phyloP scores from a whole-genome alignment of 139 green algal species.

The Monoraphidium neglectum region DNA sequence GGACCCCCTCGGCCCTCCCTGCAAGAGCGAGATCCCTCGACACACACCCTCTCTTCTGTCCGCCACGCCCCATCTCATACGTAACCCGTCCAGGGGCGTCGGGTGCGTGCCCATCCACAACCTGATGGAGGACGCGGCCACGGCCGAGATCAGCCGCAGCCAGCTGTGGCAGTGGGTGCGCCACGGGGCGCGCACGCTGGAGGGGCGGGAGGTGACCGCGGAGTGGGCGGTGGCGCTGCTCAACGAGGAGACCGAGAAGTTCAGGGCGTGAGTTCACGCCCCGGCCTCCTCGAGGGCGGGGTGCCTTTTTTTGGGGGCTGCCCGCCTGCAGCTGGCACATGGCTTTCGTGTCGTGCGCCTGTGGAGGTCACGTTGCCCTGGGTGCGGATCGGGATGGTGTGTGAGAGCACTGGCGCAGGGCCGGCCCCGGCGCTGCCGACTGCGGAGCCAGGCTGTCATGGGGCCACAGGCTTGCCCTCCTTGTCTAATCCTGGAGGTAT shows the following conservation, averaged over 20 bases:
- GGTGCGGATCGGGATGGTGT: neutral
- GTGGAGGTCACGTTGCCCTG: neutral
- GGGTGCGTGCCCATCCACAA: slow-evolving; percentile 90
- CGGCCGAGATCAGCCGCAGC: slow-evolving; percentile 78
- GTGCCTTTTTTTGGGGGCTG: neutral
- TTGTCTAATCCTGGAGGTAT: no score
- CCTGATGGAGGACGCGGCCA: slow-evolving; percentile 94
- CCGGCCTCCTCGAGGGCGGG: no score
- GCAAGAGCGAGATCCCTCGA: no score
- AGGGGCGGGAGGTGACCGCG: slow-evolving; percentile 60
- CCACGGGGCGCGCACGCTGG: slow-evolving; percentile 62
- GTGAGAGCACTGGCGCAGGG: neutral
- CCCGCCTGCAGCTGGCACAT: neutral
- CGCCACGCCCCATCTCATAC: no score
- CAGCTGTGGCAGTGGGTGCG: slow-evolving; percentile 89
- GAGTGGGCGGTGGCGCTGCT: slow-evolving; percentile 59
- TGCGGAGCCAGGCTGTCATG: neutral
- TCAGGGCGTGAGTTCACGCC: slow-evolving; percentile 19
- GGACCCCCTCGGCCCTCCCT: no score
- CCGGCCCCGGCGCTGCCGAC: neutral
- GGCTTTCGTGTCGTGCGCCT: neutral
- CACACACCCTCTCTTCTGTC: no score
- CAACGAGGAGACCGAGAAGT: slow-evolving; percentile 56
- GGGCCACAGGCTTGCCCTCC: no score
- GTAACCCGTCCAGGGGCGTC: slow-evolving; percentile 42